Evolutionary conservation across 2,329 filamentous ascomycete species (phyloP).

Genomic region (Phialophora tarda): DNA sequence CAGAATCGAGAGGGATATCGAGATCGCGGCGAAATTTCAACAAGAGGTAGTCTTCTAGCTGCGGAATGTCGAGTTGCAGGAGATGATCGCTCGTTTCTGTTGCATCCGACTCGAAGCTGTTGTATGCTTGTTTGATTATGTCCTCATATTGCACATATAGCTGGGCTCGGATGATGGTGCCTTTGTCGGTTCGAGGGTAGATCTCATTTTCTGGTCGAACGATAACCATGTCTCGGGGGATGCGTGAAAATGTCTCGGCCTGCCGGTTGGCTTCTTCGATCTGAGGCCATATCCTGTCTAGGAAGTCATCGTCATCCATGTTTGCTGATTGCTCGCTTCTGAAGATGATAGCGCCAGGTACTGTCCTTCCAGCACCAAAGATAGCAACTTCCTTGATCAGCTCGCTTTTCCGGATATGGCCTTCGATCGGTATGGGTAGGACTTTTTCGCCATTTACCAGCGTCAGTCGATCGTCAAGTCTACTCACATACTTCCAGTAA

Average conservation of each 20-base stretch:
- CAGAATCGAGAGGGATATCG: conserved; percentile 15
- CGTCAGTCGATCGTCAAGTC: conserved; percentile 66
- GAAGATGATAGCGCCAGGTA: conserved; percentile 63
- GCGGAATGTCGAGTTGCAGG: conserved; percentile 19
- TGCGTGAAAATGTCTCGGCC: conserved; percentile 58
- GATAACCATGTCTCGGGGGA: conserved; percentile 58
- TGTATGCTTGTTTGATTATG: conserved; percentile 24
- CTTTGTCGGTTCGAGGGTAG: conserved; percentile 57
- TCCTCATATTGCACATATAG: conserved; percentile 57
- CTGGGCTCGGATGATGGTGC: conserved; percentile 60
- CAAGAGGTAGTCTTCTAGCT: conserved; percentile 27
- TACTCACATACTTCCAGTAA: conserved; percentile 67
- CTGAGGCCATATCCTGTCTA: conserved; percentile 51
- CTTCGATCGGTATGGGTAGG: conserved; percentile 67
- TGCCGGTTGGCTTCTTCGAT: conserved; percentile 57
- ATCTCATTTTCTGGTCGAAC: conserved; percentile 46
- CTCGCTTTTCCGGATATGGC: conserved; percentile 53
- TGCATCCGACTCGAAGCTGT: conserved; percentile 11
- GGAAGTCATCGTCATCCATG: conserved; percentile 47
- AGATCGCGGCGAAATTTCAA: conserved; percentile 26
- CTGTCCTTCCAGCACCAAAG: conserved; percentile 64
- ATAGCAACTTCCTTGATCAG: conserved; percentile 62
- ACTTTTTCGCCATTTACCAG: conserved; percentile 72
- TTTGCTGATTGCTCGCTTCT: conserved; percentile 43
- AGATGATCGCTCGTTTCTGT: not conserved